Evolutionary conservation across 345 rosid genomes (phyloP), one percentile per base, ranked within the genome.

Genomic region (Hibiscus syriacus): DNA sequence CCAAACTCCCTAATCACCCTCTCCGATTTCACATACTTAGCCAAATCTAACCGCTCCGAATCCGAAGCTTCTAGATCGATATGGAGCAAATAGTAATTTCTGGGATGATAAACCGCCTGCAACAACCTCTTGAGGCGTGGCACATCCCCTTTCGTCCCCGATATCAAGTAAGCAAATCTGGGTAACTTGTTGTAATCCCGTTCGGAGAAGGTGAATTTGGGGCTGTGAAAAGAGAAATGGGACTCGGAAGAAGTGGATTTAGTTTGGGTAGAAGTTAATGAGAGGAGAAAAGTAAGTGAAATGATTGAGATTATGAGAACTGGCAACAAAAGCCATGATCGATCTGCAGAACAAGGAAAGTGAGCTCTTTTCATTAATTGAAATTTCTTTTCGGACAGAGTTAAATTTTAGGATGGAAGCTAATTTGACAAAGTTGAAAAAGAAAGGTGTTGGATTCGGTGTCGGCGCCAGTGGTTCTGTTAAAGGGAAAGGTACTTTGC

Each of bases 1-100:
- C 81, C 72, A 27, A 86, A 79, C n/a, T 54, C 84, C 76, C 85
- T 64, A 56, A 81, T 50, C 69, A 59, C 86, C 6, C 66, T 67
- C 77, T 90, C 96, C 71, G 89, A 84, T 70, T 82, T 86, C 70
- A 77, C 94, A 45, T 77, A 86, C 84, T 80, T 89, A 0, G 97
- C 95, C 17, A 93, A 79, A 69, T 89, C 98, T 7, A 87, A 27
- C 72, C 98, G 79, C 72, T 93, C 97, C 16, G 74, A 69, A 22
- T 89, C 96, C 14, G 88, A 75, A n/a, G 98, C 94, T 64, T 90
- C 96, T 1, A 83, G 80, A 83, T 93, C 97, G 41, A 93, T 83
- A 73, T 93, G 97, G 45, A 90, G 74, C 62, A 89, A 64, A 53
- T 93, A 89, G 86, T 83, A 82, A 73, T 90, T 93, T 70, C 90